phyloP scores from a whole-genome alignment of 441 rosid genomes.

The Manihot esculenta region DNA sequence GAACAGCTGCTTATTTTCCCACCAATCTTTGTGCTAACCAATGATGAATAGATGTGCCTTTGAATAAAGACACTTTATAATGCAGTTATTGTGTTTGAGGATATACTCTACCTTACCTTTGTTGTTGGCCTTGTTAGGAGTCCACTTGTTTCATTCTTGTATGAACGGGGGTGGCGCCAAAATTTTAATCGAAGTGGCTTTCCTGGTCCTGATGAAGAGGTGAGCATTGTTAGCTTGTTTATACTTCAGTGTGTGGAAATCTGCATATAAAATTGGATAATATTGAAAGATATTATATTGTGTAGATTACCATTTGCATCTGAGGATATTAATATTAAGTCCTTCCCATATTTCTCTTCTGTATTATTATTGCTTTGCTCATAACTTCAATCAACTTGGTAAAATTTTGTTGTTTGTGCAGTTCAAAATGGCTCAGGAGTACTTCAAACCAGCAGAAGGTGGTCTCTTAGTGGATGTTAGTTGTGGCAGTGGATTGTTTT shows the following conservation, averaged over 20 bases:
- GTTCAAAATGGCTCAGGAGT: conserved; percentile 93
- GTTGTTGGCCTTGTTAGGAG: conserved; percentile 50
- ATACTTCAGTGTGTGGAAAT: neutral
- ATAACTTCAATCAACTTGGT: neutral
- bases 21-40: neutral
- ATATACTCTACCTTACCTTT: conserved; percentile 3
- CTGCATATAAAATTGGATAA: neutral
- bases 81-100: neutral
- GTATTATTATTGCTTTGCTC: neutral
- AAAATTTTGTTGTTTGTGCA: conserved; percentile 37
- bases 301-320: neutral
- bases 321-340: neutral
- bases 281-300: neutral
- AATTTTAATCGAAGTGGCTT: conserved; percentile 70
- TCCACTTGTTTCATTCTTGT: conserved; percentile 86
- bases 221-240: conserved; percentile 26
- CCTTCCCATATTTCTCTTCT: neutral
- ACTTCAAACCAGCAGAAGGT: conserved; percentile 73
- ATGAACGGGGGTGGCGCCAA: conserved; percentile 97
- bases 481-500: conserved; percentile 92
- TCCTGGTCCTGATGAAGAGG: conserved; percentile 98
- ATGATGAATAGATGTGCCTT: neutral
- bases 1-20: neutral
- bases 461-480: conserved; percentile 89
- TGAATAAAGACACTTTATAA: neutral